Evolutionary conservation across 495 filamentous ascomycete genomes (phyloP), one percentile per base, ranked within the genome.

Genomic region (Aspergillus campestris): DNA sequence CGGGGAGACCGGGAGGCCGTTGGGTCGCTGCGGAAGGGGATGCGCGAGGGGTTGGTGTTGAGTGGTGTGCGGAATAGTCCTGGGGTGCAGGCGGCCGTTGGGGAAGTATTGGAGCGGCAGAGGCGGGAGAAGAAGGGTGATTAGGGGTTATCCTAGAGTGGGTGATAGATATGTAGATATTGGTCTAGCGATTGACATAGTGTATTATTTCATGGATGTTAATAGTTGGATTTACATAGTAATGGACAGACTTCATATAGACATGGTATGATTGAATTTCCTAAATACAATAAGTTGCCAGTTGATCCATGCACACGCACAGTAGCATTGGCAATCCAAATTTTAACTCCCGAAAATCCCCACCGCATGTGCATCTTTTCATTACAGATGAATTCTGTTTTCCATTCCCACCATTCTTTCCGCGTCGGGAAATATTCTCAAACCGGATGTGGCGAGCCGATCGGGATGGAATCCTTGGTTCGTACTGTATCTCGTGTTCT

Each of bases 1-100:
- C 77, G 71, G 18, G 81, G 80, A 10, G 86, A 94, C 57, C 68
- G 74, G 30, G 72, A 79, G 49, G 73, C 72, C 6, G 65, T 84
- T 45, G 62, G 61, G 24, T 72, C 71, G 31, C 58, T 90, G 48
- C 75, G 78, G 34, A 70, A 72, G 33, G 84, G 81, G 43, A 75
- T 90, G 55, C 82, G 77, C 62, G 84, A 89, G 48, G 88, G 86
- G 71, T 63, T 92, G 45, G 78, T 92, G 29, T 72, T 87, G 55
- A 84, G 82, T 47, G 82, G 83, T 6, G 82, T 91, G 33, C 66
- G 82, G 43, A 68, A 69, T 35, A 84, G 87, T 65, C 81, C 81
- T 10, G 84, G 83, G 69, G 86, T 92, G 41, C 76, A 82, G 56
- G 77, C 85, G 57, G 86, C 86, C 11, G 66, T 89, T 43, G 83